Base-by-base conservation (phyloP, 768 basidiomycete species). In the Boletus vermiculosoides region DNA sequence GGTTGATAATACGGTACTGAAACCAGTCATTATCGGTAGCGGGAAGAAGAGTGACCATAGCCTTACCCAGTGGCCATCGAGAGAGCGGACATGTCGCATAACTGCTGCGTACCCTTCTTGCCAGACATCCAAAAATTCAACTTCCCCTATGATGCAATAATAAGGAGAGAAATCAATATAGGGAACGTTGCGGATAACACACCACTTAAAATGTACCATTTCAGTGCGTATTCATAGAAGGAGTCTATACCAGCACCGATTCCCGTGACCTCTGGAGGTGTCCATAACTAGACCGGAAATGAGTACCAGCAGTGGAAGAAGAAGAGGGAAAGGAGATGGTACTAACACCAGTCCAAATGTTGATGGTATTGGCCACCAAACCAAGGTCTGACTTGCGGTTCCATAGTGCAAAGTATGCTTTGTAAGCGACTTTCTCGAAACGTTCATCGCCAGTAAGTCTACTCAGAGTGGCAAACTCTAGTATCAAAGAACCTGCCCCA, bases 201-300 rank as follows among this genome's bases (percentile, higher is more conserved):
- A 88, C 88, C 88, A 64, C 90, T 92, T 66, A 94, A 66, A 40
- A 96, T 86, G 68, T 94, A 94, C 85, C 92, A 93, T 66, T 95
- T 95, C 44, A 94, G 72, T 12, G 93, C 90, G 71, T 95, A 95
- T 69, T 99, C 97, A 67, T 90, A 94, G 70, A 96, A 97, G 4
- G 91, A 94, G 70, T 98, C 97, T 42, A 97, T 86, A 1, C 97
- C 97, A 7, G 97, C 97, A 25, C 96, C 96, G 33, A 95, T 90
- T 1, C 88, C 83, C 28, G 85, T 86, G 8, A 87, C 73, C 59
- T 92, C 87, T 18, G 94, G 92, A 47, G 77, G 72, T 15, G 80
- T 82, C 94, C 94, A 97, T 36, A 75, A 70, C 91, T 67, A 23
- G 12, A 57, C 15, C 49, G 52, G 36, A 50, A 47, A 42, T 63